A percentile compares a stretch with the other conserved stretches of the same genome.
These are phyloP conservation scores for Trichoderma virens DNA, from an alignment of 495 filamentous ascomycete genomes.

Conservation along the genomic window DNA sequence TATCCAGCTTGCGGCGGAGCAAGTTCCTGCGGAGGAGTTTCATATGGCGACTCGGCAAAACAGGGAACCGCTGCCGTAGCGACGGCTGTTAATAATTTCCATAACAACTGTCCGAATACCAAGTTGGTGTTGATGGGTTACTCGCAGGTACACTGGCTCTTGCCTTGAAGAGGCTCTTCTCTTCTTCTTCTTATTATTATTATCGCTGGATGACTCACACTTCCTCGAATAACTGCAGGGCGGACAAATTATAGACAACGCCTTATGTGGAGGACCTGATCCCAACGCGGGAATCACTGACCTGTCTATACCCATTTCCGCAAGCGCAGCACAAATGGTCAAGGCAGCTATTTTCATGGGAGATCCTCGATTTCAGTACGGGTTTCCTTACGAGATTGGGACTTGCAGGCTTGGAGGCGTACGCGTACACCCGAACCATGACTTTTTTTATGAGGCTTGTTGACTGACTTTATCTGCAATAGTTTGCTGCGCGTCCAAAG, in stretches of 20 bases:
- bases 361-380: slow-evolving; percentile 45
- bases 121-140: slow-evolving; percentile 56
- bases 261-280: slow-evolving; percentile 46
- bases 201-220: neutral
- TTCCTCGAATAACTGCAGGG: slow-evolving; percentile 30
- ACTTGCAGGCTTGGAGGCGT: slow-evolving; percentile 50
- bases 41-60: slow-evolving; percentile 44
- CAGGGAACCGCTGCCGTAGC: slow-evolving; percentile 48
- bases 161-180: neutral
- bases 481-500: slow-evolving; percentile 50
- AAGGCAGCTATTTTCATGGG: slow-evolving; percentile 60
- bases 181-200: neutral
- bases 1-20: slow-evolving; percentile 55
- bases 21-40: slow-evolving; percentile 36
- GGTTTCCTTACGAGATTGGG: slow-evolving; percentile 53
- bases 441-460: neutral
- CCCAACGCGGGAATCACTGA: neutral
- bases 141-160: slow-evolving; percentile 37
- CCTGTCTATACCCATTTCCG: slow-evolving; percentile 35
- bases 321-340: slow-evolving; percentile 34
- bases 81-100: slow-evolving; percentile 47
- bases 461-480: neutral
- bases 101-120: slow-evolving; percentile 46
- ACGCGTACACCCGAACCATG: slow-evolving; percentile 19
- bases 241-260: slow-evolving; percentile 56